A percentile compares a stretch with the other conserved stretches of the same genome.
Evolutionary conservation across 257 asterid species (phyloP).

Genomic region (Nicotiana paniculata): DNA sequence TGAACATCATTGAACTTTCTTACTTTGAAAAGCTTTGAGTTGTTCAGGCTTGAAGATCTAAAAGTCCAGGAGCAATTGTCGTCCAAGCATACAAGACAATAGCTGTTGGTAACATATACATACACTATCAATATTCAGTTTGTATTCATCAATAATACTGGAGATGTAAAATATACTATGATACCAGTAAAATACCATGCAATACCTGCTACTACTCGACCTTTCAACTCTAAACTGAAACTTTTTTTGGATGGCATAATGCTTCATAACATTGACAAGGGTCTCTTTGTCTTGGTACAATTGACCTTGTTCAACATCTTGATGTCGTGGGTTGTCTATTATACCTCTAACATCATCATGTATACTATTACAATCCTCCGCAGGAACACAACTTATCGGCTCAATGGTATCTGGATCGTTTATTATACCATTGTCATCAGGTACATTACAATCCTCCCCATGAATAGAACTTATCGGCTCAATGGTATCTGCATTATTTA

Average conservation of each 20-base stretch:
- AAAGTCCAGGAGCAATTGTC: constrained; percentile 1
- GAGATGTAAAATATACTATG: not conserved
- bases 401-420: not conserved
- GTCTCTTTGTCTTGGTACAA: constrained; percentile 2
- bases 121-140: not conserved
- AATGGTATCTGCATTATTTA: not conserved
- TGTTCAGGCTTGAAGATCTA: not conserved
- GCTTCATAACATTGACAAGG: not conserved
- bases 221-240: not conserved
- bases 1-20: constrained; percentile 5
- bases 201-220: not conserved
- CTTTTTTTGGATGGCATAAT: not conserved
- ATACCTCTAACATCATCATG: not conserved
- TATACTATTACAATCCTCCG: not conserved
- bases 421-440: not conserved
- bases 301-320: not conserved
- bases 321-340: not conserved
- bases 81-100: constrained; percentile 2
- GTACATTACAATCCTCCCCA: not conserved
- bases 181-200: not conserved
- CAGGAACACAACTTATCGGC: not conserved
- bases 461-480: not conserved
- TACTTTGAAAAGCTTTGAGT: constrained; percentile 1
- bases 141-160: not conserved
- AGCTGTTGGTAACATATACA: not conserved